Base-by-base conservation (phyloP, 441 rosid genomes). In the Daphne laureola region DNA sequence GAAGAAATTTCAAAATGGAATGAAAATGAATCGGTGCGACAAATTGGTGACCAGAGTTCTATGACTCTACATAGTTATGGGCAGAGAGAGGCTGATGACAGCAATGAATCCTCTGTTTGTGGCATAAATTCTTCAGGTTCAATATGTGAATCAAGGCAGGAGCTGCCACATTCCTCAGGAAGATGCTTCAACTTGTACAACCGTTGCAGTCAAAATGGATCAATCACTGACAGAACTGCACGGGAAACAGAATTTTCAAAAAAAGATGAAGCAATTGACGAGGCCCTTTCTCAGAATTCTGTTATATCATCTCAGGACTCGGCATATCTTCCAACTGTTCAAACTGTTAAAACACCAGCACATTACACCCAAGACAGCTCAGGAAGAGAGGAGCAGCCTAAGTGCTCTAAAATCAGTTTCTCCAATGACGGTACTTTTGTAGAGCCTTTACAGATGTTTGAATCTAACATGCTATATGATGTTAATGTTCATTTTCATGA, bases 371-470 rank as follows among this genome's bases (percentile, higher is more conserved):
- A 72, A 43, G 72, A 71, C 69, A 72, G 71, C 73, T 70, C 82
- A 54, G 70, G 71, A 66, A 67, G 36, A 58, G 81, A 65, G 46
- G 69, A 71, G 63, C 60, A 51, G 49, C 63, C 49, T 49, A 65
- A 53, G 55, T 46, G 60, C 49, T 49, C 59, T 31, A 49, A 57
- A 58, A 46, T 66, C 17, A 54, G 43, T 52, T 61, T 59, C 58
- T 61, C 66, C 27, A 66, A 53, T 36, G 44, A 60, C 46, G 25
- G 65, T 27, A 63, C 53, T 50, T 87, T 69, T 46, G 14, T 75
- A 77, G 78, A 83, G 79, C 95, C 86, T 51, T 50, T 83, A 40
- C 65, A 69, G 17, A 70, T 66, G 70, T 77, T 67, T 48, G 84
- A 72, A 57, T 68, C 77, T 41, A 51, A 63, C 57, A 57, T 49